These are phyloP conservation scores for Coccomyxa sp. DNA, from an alignment of 139 green algal genomes.

Conservation along the genomic window DNA sequence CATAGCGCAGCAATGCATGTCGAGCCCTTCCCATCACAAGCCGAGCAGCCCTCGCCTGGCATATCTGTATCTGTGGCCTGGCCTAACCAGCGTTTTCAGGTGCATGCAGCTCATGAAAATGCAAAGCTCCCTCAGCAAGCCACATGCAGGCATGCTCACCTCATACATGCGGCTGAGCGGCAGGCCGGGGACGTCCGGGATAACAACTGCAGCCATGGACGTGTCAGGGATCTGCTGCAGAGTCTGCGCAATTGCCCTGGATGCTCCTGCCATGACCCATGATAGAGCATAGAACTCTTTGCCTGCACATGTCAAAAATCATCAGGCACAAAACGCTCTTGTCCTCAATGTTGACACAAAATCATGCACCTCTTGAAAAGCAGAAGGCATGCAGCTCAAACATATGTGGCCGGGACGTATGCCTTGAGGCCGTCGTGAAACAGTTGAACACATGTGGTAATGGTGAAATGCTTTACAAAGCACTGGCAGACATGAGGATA, in stretches of 20 bases:
- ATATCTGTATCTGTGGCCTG: neutral
- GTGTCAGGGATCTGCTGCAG: neutral
- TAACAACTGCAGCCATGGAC: neutral
- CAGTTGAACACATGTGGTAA: no score
- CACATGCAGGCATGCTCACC: neutral
- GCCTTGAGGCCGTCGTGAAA: no score
- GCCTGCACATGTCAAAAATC: neutral
- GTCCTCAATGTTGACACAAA: no score
- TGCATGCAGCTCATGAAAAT: no score
- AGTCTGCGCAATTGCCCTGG: neutral
- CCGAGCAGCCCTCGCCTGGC: neutral
- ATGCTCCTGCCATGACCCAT: neutral
- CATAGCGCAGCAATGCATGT: no score
- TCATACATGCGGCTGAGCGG: neutral
- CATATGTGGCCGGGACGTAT: no score
- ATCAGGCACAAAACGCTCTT: no score
- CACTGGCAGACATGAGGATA: neutral
- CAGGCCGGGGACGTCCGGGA: slow-evolving; percentile 1
- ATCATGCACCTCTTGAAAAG: no score
- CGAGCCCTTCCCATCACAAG: neutral
- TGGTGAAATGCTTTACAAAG: neutral
- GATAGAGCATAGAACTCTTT: neutral
- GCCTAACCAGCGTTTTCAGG: neutral
- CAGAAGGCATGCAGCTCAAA: no score
- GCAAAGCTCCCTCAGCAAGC: no score